These are phyloP conservation scores for Andrographis paniculata DNA, from an alignment of 305 asterid species.

Conservation along the genomic window DNA sequence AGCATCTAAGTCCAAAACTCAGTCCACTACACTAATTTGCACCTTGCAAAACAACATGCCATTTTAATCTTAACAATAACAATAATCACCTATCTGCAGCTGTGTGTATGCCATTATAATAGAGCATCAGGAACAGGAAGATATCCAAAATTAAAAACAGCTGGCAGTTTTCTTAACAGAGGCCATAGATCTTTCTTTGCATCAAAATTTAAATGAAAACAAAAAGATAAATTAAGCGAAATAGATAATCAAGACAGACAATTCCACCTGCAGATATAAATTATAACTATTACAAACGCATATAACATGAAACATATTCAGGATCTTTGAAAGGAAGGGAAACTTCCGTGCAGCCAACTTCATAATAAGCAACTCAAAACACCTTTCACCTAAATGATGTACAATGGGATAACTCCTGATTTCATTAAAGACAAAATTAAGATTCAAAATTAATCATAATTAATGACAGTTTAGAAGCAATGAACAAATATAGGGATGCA, in stretches of 20 bases:
- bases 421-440: neutral
- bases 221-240: no score
- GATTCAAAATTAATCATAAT: no score
- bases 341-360: neutral
- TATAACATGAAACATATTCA: neutral
- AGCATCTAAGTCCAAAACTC: neutral
- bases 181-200: neutral
- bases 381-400: slow-evolving; percentile 1
- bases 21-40: neutral
- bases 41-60: slow-evolving; percentile 2
- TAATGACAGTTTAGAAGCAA: no score
- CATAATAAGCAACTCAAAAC: slow-evolving; percentile 6
- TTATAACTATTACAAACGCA: neutral
- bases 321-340: neutral
- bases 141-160: slow-evolving; percentile 9
- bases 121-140: neutral
- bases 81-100: slow-evolving; percentile 6
- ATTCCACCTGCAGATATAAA: neutral
- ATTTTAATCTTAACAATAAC: slow-evolving; percentile 7
- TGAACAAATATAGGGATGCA: slow-evolving; percentile 1
- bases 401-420: neutral
- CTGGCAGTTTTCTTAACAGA: slow-evolving; percentile 4
- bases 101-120: neutral
- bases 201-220: no score
- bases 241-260: no score